These are phyloP conservation scores for Penicillium polonicum DNA, from an alignment of 2,329 filamentous ascomycete species.

Conservation along the genomic window DNA sequence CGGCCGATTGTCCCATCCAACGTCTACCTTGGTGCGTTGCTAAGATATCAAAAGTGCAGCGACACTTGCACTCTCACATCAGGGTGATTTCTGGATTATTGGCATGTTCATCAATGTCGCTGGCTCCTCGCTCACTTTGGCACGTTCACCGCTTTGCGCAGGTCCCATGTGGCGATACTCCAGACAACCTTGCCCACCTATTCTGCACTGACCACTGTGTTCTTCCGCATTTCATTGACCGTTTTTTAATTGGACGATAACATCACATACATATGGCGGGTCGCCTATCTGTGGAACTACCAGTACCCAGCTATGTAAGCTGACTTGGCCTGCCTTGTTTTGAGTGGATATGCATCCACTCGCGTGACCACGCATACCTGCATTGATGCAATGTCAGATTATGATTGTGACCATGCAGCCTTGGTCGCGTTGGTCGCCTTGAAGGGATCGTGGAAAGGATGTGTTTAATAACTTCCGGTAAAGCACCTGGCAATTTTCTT, in stretches of 20 bases:
- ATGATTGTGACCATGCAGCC: neutral
- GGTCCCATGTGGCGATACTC: conserved; percentile 59
- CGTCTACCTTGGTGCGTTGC: conserved; percentile 57
- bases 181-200: conserved; percentile 57
- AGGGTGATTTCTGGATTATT: conserved; percentile 56
- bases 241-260: conserved; percentile 62
- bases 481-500: conserved; percentile 42
- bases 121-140: conserved; percentile 51
- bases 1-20: conserved; percentile 59
- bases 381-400: conserved; percentile 42
- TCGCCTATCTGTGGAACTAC: conserved; percentile 64
- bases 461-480: conserved; percentile 55
- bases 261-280: conserved; percentile 56
- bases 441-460: conserved; percentile 56
- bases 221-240: conserved; percentile 48
- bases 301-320: conserved; percentile 57
- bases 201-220: conserved; percentile 59
- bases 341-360: conserved; percentile 64
- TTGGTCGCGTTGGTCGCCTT: neutral
- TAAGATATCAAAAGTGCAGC: conserved; percentile 57
- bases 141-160: conserved; percentile 54
- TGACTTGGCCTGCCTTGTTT: conserved; percentile 49
- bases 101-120: conserved; percentile 45
- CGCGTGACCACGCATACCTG: conserved; percentile 56
- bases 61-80: conserved; percentile 59